These are phyloP conservation scores for Choanephora cucurbitarum DNA, from an alignment of 371 early-diverging fungal genomes.

Conservation along the genomic window DNA sequence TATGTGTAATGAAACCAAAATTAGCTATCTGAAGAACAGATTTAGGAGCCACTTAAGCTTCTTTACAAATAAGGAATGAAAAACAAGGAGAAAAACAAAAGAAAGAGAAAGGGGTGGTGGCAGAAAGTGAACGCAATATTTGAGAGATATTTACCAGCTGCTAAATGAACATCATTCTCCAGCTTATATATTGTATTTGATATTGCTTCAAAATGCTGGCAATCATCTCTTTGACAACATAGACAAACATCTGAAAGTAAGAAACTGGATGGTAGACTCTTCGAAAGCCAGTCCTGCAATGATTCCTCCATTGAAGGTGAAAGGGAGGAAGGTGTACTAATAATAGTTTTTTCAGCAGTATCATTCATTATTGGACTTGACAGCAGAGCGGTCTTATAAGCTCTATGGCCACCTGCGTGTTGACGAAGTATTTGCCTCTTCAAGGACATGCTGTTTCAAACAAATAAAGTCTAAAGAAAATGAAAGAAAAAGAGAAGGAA, in stretches of 20 bases:
- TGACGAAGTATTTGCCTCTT: conserved; percentile 16
- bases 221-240: conserved; percentile 40
- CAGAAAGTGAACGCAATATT: neutral
- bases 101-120: neutral
- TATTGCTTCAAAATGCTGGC: conserved; percentile 30
- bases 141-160: conserved; percentile 38
- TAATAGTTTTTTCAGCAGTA: neutral
- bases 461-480: conserved; percentile 3
- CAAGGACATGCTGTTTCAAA: conserved; percentile 17
- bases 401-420: conserved; percentile 13
- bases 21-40: neutral
- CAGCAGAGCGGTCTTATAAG: conserved; percentile 14
- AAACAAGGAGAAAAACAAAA: neutral
- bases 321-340: neutral
- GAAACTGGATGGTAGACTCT: conserved; percentile 28
- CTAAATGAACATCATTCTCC: conserved; percentile 45
- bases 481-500: neutral
- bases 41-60: too few species aligned
- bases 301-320: conserved; percentile 39
- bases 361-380: conserved; percentile 11
- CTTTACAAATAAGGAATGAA: too few species aligned
- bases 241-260: conserved; percentile 27
- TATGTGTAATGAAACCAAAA: conserved; percentile 1
- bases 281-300: conserved; percentile 41
- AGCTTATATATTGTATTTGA: conserved; percentile 37